These are phyloP conservation scores for Avena insularis DNA, from an alignment of 176 grass and related monocot genomes.

Conservation along the genomic window DNA sequence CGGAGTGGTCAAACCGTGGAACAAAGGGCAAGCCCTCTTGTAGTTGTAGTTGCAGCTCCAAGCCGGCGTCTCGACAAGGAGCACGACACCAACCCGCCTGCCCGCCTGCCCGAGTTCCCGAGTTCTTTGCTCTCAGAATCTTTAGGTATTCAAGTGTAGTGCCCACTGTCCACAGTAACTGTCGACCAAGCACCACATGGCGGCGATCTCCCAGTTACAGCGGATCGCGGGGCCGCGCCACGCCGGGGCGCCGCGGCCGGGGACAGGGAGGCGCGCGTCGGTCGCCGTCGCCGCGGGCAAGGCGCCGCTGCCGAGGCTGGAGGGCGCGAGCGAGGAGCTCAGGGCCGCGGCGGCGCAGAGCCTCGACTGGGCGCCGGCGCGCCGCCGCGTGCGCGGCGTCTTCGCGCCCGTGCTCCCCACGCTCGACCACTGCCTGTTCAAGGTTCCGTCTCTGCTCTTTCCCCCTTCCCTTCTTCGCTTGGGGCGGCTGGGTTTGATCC, in stretches of 20 bases:
- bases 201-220: conserved; percentile 42
- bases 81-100: background rate
- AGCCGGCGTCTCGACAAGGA: conserved; percentile 7
- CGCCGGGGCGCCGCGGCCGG: background rate
- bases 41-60: background rate
- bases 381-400: conserved; percentile 61
- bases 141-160: background rate
- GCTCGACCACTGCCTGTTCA: conserved; percentile 91
- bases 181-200: conserved; percentile 38
- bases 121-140: background rate
- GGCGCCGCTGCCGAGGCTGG: conserved; percentile 41
- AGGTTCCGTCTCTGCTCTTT: conserved; percentile 48
- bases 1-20: background rate
- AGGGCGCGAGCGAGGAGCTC: conserved; percentile 79
- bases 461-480: background rate
- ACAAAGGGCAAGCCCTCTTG: background rate
- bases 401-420: conserved; percentile 74
- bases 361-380: conserved; percentile 87
- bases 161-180: background rate
- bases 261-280: conserved; percentile 24
- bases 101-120: background rate
- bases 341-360: conserved; percentile 67
- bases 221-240: conserved; percentile 28
- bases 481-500: conserved; percentile 16
- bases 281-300: conserved; percentile 32